Evolutionary conservation across 2,329 filamentous ascomycete genomes (phyloP).

Genomic region (Ophiognomonia clavigignenti-juglandacearum): DNA sequence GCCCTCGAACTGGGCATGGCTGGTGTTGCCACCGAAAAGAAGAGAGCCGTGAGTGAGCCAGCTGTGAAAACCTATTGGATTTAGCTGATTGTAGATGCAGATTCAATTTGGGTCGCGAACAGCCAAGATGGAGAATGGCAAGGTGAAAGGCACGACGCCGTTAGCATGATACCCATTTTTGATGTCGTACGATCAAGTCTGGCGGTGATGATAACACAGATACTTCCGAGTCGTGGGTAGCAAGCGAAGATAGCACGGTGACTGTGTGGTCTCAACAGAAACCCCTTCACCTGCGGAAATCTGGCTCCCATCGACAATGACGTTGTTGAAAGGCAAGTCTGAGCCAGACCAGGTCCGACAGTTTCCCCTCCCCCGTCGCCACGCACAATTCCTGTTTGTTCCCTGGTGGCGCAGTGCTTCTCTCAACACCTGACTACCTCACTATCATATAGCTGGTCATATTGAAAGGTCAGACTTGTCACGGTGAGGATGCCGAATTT

Average conservation of each 20-base stretch:
- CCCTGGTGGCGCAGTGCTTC: too few species aligned
- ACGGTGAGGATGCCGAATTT: too few species aligned
- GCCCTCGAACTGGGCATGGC: slow-evolving; percentile 70
- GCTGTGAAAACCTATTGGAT: not conserved
- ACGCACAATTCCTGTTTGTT: too few species aligned
- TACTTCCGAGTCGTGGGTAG: slow-evolving; percentile 61
- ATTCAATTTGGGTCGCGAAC: slow-evolving; percentile 81
- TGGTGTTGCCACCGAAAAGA: slow-evolving; percentile 77
- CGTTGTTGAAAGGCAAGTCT: slow-evolving; percentile 34
- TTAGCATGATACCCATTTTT: slow-evolving; percentile 36
- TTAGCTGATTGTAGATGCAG: slow-evolving; percentile 30
- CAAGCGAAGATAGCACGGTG: slow-evolving; percentile 11
- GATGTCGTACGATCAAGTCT: slow-evolving; percentile 18
- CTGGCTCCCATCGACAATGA: slow-evolving; percentile 26
- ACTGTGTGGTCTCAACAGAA: slow-evolving; percentile 46
- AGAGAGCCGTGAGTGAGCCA: slow-evolving; percentile 65
- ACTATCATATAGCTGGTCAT: too few species aligned
- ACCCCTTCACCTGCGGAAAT: slow-evolving; percentile 35
- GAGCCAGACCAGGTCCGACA: slow-evolving; percentile 21
- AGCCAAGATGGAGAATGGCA: slow-evolving; percentile 73
- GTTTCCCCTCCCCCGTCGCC: too few species aligned
- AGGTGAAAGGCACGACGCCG: slow-evolving; percentile 63
- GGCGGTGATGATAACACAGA: slow-evolving; percentile 68
- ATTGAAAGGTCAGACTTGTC: too few species aligned
- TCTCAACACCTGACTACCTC: too few species aligned